Conservation (phyloP, 805 yeast genomes). For the Saturnispora sekii region DNA sequence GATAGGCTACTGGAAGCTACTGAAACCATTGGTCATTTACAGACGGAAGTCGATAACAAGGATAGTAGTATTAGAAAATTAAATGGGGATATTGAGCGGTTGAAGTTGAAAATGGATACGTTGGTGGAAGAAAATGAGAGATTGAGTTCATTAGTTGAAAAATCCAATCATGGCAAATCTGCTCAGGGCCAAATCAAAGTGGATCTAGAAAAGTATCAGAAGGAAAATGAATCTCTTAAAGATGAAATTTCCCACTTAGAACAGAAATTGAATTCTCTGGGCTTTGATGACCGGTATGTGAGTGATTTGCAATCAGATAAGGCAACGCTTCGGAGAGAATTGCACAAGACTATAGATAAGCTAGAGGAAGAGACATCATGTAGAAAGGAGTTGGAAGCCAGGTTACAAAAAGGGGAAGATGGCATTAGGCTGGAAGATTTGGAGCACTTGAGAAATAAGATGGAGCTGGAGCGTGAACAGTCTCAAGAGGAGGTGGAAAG, state of each 20-base stretch:
- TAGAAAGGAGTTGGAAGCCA: neutral
- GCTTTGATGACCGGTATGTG: conserved; percentile 3
- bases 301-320: conserved; percentile 14
- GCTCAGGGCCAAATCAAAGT: conserved; percentile 2
- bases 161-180: neutral
- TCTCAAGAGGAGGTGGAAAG: conserved; percentile 12
- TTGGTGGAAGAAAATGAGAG: conserved; percentile 9
- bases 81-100: conserved; percentile 6
- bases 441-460: conserved; percentile 1
- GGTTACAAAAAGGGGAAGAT: neutral
- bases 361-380: conserved; percentile 2
- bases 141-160: conserved; percentile 1
- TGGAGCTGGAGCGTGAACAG: conserved; percentile 8
- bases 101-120: conserved; percentile 6
- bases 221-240: conserved; percentile 11
- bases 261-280: conserved; percentile 3
- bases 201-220: conserved; percentile 3
- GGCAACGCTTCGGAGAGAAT: conserved; percentile 5
- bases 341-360: conserved; percentile 2
- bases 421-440: conserved; percentile 4
- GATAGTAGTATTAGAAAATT: conserved; percentile 1
- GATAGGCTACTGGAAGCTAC: conserved; percentile 11
- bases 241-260: conserved; percentile 9
- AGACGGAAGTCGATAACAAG: conserved; percentile 9
- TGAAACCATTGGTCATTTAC: conserved; percentile 12